Conservation (phyloP, 495 filamentous ascomycete genomes). For the Symbiotaphrina buchneri region DNA sequence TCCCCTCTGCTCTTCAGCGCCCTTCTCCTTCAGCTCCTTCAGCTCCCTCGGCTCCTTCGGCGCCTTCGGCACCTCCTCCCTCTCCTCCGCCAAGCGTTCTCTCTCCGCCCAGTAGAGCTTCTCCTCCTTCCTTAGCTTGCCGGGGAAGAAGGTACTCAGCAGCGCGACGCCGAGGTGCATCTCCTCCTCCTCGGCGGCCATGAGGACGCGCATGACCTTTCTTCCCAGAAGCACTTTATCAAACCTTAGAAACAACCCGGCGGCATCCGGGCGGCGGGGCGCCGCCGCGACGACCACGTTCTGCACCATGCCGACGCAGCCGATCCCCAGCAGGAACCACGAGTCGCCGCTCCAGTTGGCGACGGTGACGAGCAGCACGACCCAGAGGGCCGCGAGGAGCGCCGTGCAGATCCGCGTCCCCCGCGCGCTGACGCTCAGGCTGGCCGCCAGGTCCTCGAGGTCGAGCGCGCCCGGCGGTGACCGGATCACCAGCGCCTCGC, state of each 20-base stretch:
- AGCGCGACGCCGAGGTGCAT: neutral
- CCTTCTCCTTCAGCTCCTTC: neutral
- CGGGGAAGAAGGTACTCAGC: neutral
- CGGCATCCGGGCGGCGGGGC: neutral
- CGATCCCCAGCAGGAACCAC: constrained; percentile 1
- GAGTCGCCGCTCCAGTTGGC: neutral
- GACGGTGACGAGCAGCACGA: neutral
- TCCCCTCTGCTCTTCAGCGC: neutral
- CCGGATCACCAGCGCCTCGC: constrained; percentile 1
- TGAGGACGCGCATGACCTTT: neutral
- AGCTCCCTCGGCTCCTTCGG: constrained; percentile 14
- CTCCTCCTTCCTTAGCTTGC: constrained; percentile 17
- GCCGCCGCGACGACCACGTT: constrained; percentile 1
- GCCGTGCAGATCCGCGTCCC: neutral
- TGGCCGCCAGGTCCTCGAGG: constrained; percentile 1
- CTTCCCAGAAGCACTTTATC: neutral
- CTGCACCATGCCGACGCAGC: constrained; percentile 1
- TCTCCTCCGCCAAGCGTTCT: constrained; percentile 9
- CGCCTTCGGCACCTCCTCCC: constrained; percentile 19
- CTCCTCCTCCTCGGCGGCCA: neutral
- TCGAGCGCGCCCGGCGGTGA: neutral
- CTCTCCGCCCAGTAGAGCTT: constrained; percentile 17
- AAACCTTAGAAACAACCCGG: neutral
- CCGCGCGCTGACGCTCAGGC: neutral
- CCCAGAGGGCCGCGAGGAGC: neutral